Base-by-base conservation (phyloP, 345 rosid species). In the Toxicodendron radicans region DNA sequence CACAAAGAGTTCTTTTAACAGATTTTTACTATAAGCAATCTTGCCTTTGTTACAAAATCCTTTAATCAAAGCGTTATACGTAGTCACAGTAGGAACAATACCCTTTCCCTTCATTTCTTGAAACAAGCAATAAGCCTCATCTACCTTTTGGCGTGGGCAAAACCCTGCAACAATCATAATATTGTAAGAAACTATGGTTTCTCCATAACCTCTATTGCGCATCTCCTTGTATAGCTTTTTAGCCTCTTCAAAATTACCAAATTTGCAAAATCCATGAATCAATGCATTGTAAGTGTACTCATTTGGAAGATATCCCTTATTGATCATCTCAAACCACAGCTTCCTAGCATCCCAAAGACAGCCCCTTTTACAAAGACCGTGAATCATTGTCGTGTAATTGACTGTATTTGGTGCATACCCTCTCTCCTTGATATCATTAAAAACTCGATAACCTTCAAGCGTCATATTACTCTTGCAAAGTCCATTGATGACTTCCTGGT, bases 61-160 rank as follows among this genome's bases (percentile, higher is more conserved):
- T 62, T 33, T 58, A 66, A 91, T 79, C 78, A 92, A 74, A 61
- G 69, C 71, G 66, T 86, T 81, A 68, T 82, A 91, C 0, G 92
- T 86, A 76, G 84, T 33, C 16, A 75, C 62, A 38, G 89, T 83
- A 7, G 75, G 79, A 73, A 13, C 73, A 62, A 88, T 74, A 56
- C 97, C 94, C 72, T 65, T 91, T 32, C 48, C 80, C 53, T 81
- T 60, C 97, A 89, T 89, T 65, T 77, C 83, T 73, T 86, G 68
- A 72, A 87, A 89, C 76, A 91, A 58, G 63, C 53, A 69, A 52
- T 78, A 53, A 32, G 92, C 97, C 82, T 85, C 83, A 8, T 80
- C 79, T 13, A 72, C 58, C 76, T 43, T 80, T 30, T 86, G 85
- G 27, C 58, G 62, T 8, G 73, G 73, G 75, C 87, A 84, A 41